Base-by-base conservation (phyloP, 202 grass and related monocot species). In the Musa balbisiana region DNA sequence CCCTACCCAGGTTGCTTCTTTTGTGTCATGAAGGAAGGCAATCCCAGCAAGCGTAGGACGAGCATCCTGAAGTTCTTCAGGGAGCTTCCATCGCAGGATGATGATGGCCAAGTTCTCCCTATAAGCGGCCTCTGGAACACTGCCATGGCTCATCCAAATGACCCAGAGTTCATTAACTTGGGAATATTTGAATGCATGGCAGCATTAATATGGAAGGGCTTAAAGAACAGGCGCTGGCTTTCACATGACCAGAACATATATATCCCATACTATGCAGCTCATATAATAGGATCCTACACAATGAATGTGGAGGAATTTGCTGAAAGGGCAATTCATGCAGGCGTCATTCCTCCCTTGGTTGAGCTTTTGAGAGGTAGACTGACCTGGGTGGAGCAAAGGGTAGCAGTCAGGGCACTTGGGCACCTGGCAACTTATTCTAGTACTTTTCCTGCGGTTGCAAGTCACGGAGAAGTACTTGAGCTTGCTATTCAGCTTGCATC, bases 241-340 rank as follows among this genome's bases (percentile, higher is more conserved):
- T 86, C 87, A 53, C 89, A 94, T 82, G 95, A 99, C 80, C 95
- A 99, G 83, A 99, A 99, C 77, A 93, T 99, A 64, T 99, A 99
- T 76, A 85, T 99, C 75, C 95, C 95, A 4, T 99, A 99, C 82
- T 99, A 99, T 77, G 95, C 91, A 21, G 95, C 95, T 12, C 95
- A 99, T 74, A 87, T 99, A 82, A 99, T 99, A 83, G 95, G 95
- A 67, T 99, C 95, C 3, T 99, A 99, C 66, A 95, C 95, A 20
- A 99, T 99, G 95, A 99, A 99, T 87, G 87, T 99, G 91, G 95
- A 94, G 76, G 95, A 94, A 65, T 94, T 99, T 74, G 91, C 95
- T 25, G 87, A 95, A 74, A 86, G 77, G 70, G 95, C 95, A 72
- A 87, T 99, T 81, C 91, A 88, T 85, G 91, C 91, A 60, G 91